Evolutionary conservation across 2,329 filamentous ascomycete genomes (phyloP).

Genomic region (Talaromyces sp.): DNA sequence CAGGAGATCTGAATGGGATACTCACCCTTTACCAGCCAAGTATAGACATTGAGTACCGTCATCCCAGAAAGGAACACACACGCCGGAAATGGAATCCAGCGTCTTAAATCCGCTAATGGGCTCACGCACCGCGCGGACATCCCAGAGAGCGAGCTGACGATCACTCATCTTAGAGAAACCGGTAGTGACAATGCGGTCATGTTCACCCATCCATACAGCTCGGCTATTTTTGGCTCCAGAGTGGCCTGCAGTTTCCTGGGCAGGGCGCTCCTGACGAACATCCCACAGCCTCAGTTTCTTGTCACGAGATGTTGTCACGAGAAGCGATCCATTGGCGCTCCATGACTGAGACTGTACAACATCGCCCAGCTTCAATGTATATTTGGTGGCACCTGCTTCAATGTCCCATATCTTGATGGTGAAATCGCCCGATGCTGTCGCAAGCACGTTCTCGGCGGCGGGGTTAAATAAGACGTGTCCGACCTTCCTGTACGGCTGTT

Average conservation of each 20-base stretch:
- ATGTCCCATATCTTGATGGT: slow-evolving; percentile 96
- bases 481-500: slow-evolving; percentile 65
- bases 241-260: slow-evolving; percentile 79
- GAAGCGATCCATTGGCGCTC: slow-evolving; percentile 79
- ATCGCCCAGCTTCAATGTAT: slow-evolving; percentile 78
- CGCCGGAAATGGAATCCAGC: slow-evolving; percentile 91
- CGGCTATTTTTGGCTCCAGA: slow-evolving; percentile 95
- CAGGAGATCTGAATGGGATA: slow-evolving; percentile 11
- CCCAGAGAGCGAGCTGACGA: slow-evolving; percentile 91
- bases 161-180: slow-evolving; percentile 99
- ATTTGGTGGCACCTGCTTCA: slow-evolving; percentile 65
- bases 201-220: slow-evolving; percentile 94
- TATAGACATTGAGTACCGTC: slow-evolving; percentile 93
- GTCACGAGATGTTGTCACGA: slow-evolving; percentile 92
- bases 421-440: slow-evolving; percentile 90
- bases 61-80: slow-evolving; percentile 99
- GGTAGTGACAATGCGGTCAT: slow-evolving; percentile 91
- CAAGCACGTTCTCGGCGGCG: slow-evolving; percentile 88
- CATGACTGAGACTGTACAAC: slow-evolving; percentile 94
- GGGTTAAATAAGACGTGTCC: slow-evolving; percentile 98
- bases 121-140: slow-evolving; percentile 70
- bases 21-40: slow-evolving; percentile 92
- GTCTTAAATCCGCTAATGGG: slow-evolving; percentile 87
- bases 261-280: slow-evolving; percentile 83
- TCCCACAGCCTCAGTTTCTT: slow-evolving; percentile 99